phyloP scores from a whole-genome alignment of 2,329 filamentous ascomycete genomes.

The Davidsoniella virescens region DNA sequence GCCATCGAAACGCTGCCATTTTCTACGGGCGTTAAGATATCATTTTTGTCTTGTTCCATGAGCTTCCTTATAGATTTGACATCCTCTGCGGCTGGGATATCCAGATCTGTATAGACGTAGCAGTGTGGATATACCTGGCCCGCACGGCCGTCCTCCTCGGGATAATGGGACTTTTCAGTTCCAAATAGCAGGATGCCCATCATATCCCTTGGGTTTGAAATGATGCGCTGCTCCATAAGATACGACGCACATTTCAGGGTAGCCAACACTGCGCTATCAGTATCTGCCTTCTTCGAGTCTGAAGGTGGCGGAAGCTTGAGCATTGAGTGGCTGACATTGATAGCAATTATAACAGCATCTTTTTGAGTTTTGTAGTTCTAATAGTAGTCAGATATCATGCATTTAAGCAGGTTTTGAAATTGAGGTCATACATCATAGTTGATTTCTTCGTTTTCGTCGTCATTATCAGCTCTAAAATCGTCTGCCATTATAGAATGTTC shows the following conservation, averaged over 20 bases:
- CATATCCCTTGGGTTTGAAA: conserved; percentile 91
- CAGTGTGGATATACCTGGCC: conserved; percentile 69
- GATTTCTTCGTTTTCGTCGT: conserved; percentile 43
- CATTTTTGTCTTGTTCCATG: conserved; percentile 62
- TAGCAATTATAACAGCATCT: conserved; percentile 95
- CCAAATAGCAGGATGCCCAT: conserved; percentile 90
- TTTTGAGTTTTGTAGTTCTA: conserved; percentile 83
- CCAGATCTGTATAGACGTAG: conserved; percentile 77
- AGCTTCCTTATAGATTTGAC: conserved; percentile 64
- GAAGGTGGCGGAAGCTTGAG: conserved; percentile 45
- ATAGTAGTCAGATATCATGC: conserved; percentile 1
- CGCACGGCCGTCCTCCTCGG: conserved; percentile 43
- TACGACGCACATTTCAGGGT: conserved; percentile 88
- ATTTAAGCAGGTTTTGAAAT: not conserved
- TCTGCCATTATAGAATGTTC: conserved; percentile 3
- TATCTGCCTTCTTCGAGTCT: conserved; percentile 58
- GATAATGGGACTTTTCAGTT: conserved; percentile 69
- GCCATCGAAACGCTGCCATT: conserved; percentile 61
- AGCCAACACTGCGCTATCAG: conserved; percentile 62
- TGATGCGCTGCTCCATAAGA: conserved; percentile 96
- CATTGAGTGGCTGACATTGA: conserved; percentile 85
- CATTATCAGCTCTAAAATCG: conserved; percentile 22
- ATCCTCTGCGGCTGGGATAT: conserved; percentile 72
- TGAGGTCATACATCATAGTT: conserved; percentile 41
- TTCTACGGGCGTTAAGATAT: conserved; percentile 49